A percentile compares a stretch with the other conserved stretches of the same genome.
Evolutionary conservation across 2,329 filamentous ascomycete genomes (phyloP).

Genomic region (Sporothrix protearum): DNA sequence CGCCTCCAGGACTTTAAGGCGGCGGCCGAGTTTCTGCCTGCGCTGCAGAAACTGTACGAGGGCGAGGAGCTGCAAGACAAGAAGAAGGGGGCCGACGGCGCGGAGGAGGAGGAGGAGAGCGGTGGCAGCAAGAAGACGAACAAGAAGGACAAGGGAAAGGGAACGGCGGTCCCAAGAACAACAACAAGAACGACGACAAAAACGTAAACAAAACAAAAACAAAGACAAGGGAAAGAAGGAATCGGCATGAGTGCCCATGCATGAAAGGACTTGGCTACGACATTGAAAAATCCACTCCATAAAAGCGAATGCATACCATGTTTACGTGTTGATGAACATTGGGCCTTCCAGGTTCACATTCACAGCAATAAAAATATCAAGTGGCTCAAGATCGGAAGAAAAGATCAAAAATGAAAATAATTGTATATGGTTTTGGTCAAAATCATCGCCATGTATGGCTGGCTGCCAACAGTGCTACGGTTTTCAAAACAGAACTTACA

Average conservation of each 20-base stretch:
- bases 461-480: neutral
- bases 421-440: neutral
- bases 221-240: neutral
- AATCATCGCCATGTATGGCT: neutral
- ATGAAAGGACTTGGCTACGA: neutral
- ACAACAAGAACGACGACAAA: neutral
- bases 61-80: constrained; percentile 14
- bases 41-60: constrained; percentile 31
- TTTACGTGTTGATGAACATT: neutral
- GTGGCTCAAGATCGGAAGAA: too few relatives aligned
- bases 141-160: neutral
- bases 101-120: too few relatives aligned
- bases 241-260: neutral
- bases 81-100: neutral
- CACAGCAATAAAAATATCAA: too few relatives aligned
- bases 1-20: constrained; percentile 66
- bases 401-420: too few relatives aligned
- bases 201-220: too few relatives aligned
- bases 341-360: too few relatives aligned
- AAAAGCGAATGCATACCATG: neutral
- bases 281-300: neutral
- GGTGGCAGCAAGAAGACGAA: neutral
- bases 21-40: constrained; percentile 41
- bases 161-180: neutral
- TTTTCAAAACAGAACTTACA: constrained; percentile 7